Percentiles rank a stretch among this genome's conserved stretches.
Evolutionary conservation across 768 basidiomycete genomes (phyloP).

Genomic region (Phanerochaete sordida): DNA sequence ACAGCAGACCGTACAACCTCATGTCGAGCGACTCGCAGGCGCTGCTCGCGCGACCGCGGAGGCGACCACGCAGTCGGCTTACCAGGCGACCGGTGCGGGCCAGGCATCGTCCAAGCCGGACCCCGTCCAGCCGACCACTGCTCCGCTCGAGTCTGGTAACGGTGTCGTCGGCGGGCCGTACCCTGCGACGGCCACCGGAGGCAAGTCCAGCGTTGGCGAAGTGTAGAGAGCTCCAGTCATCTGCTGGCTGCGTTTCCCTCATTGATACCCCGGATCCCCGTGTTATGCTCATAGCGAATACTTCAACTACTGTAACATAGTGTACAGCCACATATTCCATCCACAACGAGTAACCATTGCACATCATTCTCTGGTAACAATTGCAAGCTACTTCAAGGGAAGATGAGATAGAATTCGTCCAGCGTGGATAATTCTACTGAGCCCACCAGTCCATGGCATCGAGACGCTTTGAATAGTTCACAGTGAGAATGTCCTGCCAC

Average conservation of each 20-base stretch:
- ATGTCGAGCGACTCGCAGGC: slow-evolving; percentile 16
- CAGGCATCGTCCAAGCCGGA: slow-evolving; percentile 11
- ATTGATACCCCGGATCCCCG: not conserved
- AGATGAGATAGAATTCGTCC: too few species aligned
- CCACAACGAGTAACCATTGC: not conserved
- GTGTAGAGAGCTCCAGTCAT: not conserved
- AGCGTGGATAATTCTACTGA: too few species aligned
- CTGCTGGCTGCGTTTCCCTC: not conserved
- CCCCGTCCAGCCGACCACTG: slow-evolving; percentile 32
- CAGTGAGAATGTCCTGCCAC: too few species aligned
- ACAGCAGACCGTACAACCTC: slow-evolving; percentile 24
- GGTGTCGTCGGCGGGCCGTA: slow-evolving; percentile 30
- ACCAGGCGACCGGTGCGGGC: not conserved
- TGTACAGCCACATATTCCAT: not conserved
- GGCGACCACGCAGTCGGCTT: not conserved
- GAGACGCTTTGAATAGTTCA: too few species aligned
- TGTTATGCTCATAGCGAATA: not conserved
- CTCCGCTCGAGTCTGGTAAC: slow-evolving; percentile 38
- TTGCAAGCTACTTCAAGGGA: too few species aligned
- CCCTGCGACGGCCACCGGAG: slow-evolving; percentile 16
- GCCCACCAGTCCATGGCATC: too few species aligned
- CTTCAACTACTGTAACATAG: not conserved
- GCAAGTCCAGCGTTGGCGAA: not conserved
- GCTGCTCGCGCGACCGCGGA: slow-evolving; percentile 5
- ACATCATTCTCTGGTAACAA: not conserved